Evolutionary conservation across 169 alveolate species (phyloP), one percentile per base, ranked within the genome.

Genomic region (Plasmodium relictum): DNA sequence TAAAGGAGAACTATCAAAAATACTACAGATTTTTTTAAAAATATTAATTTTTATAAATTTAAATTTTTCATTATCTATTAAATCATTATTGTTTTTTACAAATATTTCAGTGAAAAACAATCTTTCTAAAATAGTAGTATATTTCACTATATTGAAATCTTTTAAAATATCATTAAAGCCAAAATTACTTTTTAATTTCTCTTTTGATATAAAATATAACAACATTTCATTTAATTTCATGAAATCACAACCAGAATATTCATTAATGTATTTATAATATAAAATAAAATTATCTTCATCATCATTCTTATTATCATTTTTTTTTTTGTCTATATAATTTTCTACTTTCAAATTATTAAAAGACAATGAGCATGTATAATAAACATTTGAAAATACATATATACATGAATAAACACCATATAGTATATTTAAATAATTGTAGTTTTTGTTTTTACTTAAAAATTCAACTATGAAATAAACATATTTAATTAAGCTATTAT

Each of bases 211-310:
- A 63, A 70, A 71, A 42, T 58, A 86, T 50, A 86, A 16, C 31
- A 86, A 7, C 14, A 39, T 12, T 59, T 86, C 78, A 65, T 86
- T 86, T 26, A 86, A 16, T 56, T 70, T 45, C 92, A 86, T 63
- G 37, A 42, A 86, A 20, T 72, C 50, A 8, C 7, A 7, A 61
- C 59, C 2, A 26, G 73, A 72, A 12, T 71, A 86, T 56, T 50
- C 18, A 9, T 14, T 10, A 18, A 86, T 86, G 44, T 42, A 62
- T 52, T 45, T 50, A 45, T 63, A 56, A 39, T 86, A 50, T 58
- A 63, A 26, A 24, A 24, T 45, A n/a, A 74, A 16, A 1, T 5
- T 45, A 42, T 69, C 45, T 0, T 68, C 63, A 16, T 63, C 31
- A 31, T 39, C 0, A 31, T 39, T 37, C 10, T 37, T 39, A 20